Evolutionary conservation across 2,329 filamentous ascomycete species (phyloP).

Genomic region (Trichophaea hybrida): DNA sequence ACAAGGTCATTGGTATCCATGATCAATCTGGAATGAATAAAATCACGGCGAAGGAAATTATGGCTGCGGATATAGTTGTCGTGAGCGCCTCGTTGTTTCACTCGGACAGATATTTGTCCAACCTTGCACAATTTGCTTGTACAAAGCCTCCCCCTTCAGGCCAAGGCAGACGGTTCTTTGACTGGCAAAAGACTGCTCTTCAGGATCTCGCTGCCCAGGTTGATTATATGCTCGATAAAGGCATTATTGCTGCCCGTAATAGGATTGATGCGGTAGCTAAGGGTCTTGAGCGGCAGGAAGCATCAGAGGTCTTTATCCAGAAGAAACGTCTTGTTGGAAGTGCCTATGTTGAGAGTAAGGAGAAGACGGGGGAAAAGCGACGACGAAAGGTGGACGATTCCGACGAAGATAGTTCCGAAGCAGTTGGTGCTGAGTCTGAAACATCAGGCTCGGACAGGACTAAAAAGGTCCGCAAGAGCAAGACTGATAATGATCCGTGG

Average conservation of each 20-base stretch:
- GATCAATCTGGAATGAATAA: slow-evolving; percentile 32
- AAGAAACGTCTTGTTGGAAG: slow-evolving; percentile 29
- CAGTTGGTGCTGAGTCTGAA: background rate
- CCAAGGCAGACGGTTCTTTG: slow-evolving; percentile 37
- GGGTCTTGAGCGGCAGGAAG: slow-evolving; percentile 24
- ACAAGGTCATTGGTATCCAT: slow-evolving; percentile 36
- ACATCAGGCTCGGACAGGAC: background rate
- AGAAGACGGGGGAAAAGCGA: slow-evolving; percentile 18
- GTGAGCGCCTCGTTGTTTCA: slow-evolving; percentile 40
- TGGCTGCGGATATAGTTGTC: slow-evolving; percentile 41
- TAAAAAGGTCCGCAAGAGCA: slow-evolving; percentile 2
- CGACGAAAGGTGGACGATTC: slow-evolving; percentile 12
- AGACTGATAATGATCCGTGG: slow-evolving; percentile 20
- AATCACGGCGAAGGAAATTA: slow-evolving; percentile 35
- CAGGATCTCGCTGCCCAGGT: slow-evolving; percentile 34
- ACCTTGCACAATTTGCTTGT: slow-evolving; percentile 39
- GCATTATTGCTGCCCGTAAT: slow-evolving; percentile 20
- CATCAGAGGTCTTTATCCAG: slow-evolving; percentile 31
- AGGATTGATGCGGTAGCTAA: slow-evolving; percentile 21
- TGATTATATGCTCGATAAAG: slow-evolving; percentile 27
- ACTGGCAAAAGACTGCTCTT: slow-evolving; percentile 40
- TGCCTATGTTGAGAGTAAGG: slow-evolving; percentile 25
- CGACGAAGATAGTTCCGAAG: slow-evolving; percentile 3
- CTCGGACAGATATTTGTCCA: slow-evolving; percentile 36
- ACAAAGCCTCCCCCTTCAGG: slow-evolving; percentile 33